Evolutionary conservation across 768 basidiomycete species (phyloP).

Genomic region (Suillus brevipes): DNA sequence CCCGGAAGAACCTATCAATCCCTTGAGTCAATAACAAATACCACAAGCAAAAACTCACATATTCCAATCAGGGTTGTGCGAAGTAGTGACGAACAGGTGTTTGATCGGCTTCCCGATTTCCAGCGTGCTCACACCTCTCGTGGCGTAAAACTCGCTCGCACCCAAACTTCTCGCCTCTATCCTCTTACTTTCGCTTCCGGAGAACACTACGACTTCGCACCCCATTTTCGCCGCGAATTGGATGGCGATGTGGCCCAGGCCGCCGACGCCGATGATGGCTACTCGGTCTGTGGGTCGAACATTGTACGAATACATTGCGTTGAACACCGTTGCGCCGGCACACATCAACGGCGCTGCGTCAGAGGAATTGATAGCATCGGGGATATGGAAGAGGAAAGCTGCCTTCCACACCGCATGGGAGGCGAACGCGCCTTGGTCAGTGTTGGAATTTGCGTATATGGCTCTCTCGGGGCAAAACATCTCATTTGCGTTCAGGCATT

Average conservation of each 20-base stretch:
- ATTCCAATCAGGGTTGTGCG: constrained; percentile 30
- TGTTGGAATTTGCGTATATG: constrained; percentile 26
- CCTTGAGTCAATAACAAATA: neutral
- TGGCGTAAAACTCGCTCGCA: constrained; percentile 38
- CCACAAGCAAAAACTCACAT: constrained; percentile 22
- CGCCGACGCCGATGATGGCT: constrained; percentile 36
- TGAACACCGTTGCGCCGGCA: constrained; percentile 36
- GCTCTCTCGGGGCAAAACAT: constrained; percentile 25
- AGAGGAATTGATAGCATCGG: constrained; percentile 30
- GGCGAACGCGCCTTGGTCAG: constrained; percentile 37
- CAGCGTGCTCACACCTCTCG: constrained; percentile 26
- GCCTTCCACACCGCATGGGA: constrained; percentile 37
- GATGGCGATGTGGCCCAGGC: constrained; percentile 40
- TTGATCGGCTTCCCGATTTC: constrained; percentile 28
- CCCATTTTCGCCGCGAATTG: constrained; percentile 43
- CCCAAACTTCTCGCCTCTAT: constrained; percentile 35
- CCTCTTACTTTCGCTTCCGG: constrained; percentile 33
- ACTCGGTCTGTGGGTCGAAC: constrained; percentile 35
- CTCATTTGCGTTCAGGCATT: constrained; percentile 36
- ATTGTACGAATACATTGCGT: constrained; percentile 24
- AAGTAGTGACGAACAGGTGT: constrained; percentile 34
- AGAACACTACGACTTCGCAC: constrained; percentile 38
- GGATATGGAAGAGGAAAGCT: constrained; percentile 36
- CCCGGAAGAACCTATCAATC: constrained; percentile 24
- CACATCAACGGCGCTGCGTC: constrained; percentile 40